Percentiles rank a stretch among this genome's conserved stretches.
Evolutionary conservation across 1,139 yeast genomes (phyloP).

Genomic region (Zygoascus hellenicus): DNA sequence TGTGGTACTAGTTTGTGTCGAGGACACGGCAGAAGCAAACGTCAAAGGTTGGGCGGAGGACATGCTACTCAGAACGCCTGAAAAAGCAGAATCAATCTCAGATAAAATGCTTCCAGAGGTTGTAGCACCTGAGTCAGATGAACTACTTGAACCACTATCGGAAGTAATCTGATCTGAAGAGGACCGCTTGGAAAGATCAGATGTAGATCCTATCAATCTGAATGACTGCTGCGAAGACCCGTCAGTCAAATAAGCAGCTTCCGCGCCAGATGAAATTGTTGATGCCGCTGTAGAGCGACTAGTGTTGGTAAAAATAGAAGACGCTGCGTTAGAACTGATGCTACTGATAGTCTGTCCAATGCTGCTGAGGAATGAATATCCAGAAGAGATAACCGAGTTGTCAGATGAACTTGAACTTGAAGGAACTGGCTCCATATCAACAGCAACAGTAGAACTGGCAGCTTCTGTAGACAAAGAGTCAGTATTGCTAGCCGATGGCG

Average conservation of each 20-base stretch:
- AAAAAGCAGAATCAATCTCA: slow-evolving; percentile 25
- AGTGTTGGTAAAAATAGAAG: too few species aligned
- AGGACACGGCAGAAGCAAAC: slow-evolving; percentile 9
- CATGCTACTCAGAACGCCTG: slow-evolving; percentile 21
- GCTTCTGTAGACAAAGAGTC: too few species aligned
- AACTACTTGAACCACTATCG: background rate
- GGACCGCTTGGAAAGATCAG: background rate
- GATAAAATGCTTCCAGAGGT: slow-evolving; percentile 17
- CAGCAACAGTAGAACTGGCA: too few species aligned
- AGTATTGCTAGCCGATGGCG: too few species aligned
- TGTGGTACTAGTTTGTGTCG: background rate
- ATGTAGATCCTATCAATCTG: slow-evolving; percentile 4
- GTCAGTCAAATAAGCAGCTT: background rate
- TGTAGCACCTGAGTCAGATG: slow-evolving; percentile 4
- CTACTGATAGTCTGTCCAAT: background rate
- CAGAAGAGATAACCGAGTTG: background rate
- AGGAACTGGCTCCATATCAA: too few species aligned
- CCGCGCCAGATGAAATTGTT: too few species aligned
- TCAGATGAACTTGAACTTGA: background rate
- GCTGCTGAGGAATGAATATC: background rate
- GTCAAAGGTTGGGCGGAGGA: slow-evolving; percentile 18
- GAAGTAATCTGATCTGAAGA: slow-evolving; percentile 4
- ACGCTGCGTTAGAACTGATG: too few species aligned
- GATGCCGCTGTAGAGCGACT: too few species aligned
- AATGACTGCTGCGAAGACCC: slow-evolving; percentile 2